Evolutionary conservation across 2,329 filamentous ascomycete genomes (phyloP).

Genomic region (Chaetomiaceae sp.): DNA sequence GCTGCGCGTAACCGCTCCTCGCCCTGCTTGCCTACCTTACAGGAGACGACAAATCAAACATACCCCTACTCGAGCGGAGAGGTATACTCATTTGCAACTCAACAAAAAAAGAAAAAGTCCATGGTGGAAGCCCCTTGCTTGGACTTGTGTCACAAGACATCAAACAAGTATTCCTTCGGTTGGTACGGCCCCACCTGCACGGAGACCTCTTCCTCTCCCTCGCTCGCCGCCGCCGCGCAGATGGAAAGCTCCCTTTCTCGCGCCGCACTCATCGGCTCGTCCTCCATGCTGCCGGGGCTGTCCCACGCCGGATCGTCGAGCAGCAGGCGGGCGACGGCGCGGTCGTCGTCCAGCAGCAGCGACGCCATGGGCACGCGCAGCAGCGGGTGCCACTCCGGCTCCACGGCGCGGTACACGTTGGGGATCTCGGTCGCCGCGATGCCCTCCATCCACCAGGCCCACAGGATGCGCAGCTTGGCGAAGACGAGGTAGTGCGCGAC

Average conservation of each 20-base stretch:
- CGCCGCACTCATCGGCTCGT: conserved; percentile 20
- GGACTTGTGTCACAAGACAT: neutral
- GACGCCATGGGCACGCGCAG: conserved; percentile 38
- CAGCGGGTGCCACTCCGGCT: conserved; percentile 35
- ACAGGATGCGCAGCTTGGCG: conserved; percentile 34
- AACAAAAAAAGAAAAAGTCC: too few species aligned
- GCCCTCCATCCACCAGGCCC: conserved; percentile 46
- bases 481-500: conserved; percentile 49
- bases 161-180: neutral
- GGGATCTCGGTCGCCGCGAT: conserved; percentile 41
- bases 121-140: too few species aligned
- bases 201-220: neutral
- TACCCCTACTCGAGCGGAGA: too few species aligned
- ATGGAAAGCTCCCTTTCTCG: conserved; percentile 2
- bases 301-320: conserved; percentile 41
- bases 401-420: conserved; percentile 38
- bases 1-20: too few species aligned
- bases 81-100: neutral
- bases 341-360: conserved; percentile 28
- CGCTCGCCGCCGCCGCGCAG: neutral
- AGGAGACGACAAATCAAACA: too few species aligned
- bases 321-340: conserved; percentile 37
- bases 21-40: too few species aligned
- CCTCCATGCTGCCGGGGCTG: conserved; percentile 22
- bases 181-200: neutral